Evolutionary conservation across 306 rosid genomes (phyloP).

Genomic region (Vigna reflexopilosa): DNA sequence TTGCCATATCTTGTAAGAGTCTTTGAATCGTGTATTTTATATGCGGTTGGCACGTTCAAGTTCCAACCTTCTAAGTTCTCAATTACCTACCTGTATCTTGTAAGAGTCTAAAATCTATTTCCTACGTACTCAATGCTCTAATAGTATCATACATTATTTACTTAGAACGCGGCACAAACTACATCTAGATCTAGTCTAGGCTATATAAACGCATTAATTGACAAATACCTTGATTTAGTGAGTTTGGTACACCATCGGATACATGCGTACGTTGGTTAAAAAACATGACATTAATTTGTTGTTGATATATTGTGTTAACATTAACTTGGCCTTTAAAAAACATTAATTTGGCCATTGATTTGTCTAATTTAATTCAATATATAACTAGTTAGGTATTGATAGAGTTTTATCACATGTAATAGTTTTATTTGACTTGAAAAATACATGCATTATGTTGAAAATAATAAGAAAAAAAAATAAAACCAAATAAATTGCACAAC

Average conservation of each 20-base stretch:
- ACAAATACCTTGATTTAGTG: background rate
- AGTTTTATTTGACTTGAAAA: too few relatives aligned
- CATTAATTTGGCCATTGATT: background rate
- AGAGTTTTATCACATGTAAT: too few relatives aligned
- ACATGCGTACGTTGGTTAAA: too few relatives aligned
- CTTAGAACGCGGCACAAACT: background rate
- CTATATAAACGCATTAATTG: background rate
- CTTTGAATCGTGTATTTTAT: background rate
- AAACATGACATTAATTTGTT: background rate
- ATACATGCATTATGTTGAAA: too few relatives aligned
- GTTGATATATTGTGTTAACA: background rate
- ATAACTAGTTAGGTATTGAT: too few relatives aligned
- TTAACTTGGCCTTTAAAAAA: background rate
- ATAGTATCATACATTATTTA: background rate
- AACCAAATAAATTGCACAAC: too few relatives aligned
- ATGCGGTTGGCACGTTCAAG: constrained; percentile 3
- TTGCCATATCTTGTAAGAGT: background rate
- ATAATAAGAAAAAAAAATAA: too few relatives aligned
- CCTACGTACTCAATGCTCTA: background rate
- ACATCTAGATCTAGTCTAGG: constrained; percentile 15
- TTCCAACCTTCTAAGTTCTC: constrained; percentile 10
- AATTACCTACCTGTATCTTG: background rate
- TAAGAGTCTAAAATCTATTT: too few relatives aligned
- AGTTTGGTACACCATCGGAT: too few relatives aligned
- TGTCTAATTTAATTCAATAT: background rate